These are phyloP conservation scores for Scalesia atractyloides DNA, from an alignment of 129 eudicot species.

Conservation along the genomic window DNA sequence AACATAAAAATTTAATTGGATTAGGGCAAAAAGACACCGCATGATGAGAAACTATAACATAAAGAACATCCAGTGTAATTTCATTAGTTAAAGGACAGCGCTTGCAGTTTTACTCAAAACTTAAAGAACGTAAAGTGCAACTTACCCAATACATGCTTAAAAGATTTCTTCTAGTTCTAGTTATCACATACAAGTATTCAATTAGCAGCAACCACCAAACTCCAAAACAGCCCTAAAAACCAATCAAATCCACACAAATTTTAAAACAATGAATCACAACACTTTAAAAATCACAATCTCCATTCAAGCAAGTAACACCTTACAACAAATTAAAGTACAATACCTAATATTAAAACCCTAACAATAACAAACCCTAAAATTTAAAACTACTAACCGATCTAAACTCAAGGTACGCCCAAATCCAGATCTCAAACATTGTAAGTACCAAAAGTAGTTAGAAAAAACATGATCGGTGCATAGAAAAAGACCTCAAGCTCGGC, in stretches of 20 bases:
- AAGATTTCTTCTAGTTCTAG: background rate
- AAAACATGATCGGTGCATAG: slow-evolving; percentile 1
- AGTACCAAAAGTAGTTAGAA: background rate
- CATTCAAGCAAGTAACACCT: background rate
- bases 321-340: background rate
- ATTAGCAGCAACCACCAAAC: slow-evolving; percentile 6
- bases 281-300: background rate
- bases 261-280: background rate
- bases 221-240: background rate
- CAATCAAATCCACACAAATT: background rate
- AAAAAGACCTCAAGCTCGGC: slow-evolving; percentile 82
- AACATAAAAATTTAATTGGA: no score
- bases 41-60: no score
- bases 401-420: slow-evolving; percentile 16
- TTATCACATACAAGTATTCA: slow-evolving; percentile 11
- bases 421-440: slow-evolving; percentile 29
- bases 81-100: no score
- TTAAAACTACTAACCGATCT: background rate
- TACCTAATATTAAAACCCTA: background rate
- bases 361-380: slow-evolving; percentile 23
- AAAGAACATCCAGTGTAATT: no score
- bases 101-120: no score
- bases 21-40: no score
- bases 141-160: no score
- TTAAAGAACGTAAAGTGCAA: no score